Percentiles rank a stretch among this genome's conserved stretches.
Evolutionary conservation across 176 grass and related monocot genomes (phyloP).

Genomic region (Phoenix roebelenii): DNA sequence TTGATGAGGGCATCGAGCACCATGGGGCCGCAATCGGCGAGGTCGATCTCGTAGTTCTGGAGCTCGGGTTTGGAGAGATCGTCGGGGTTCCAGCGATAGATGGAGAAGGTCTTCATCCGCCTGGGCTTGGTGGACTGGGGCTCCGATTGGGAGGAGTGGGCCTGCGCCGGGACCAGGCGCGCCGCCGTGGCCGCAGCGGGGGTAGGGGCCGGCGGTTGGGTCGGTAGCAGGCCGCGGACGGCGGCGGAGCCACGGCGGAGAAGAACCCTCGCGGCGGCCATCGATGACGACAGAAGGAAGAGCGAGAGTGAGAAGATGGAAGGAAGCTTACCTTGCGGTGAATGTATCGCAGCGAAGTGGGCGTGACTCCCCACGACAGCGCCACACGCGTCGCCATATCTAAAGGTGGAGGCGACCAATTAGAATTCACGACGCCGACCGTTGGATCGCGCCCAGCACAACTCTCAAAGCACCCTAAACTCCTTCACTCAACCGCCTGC

Average conservation of each 20-base stretch:
- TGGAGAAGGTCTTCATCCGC: conserved; percentile 79
- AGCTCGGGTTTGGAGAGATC: conserved; percentile 73
- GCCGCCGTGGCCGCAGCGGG: background rate
- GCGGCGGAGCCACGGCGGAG: conserved; percentile 42
- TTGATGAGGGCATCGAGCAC: conserved; percentile 6
- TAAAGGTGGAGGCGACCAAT: no score
- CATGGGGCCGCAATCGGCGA: conserved; percentile 58
- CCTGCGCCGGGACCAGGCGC: background rate
- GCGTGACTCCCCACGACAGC: no score
- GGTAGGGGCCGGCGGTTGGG: conserved; percentile 14
- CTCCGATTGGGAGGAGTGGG: background rate
- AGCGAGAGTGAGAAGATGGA: background rate
- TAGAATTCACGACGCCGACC: no score
- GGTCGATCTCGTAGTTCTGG: conserved; percentile 71
- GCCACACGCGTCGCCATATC: no score
- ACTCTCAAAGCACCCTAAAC: no score
- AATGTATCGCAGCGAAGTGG: no score
- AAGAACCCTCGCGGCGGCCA: conserved; percentile 27
- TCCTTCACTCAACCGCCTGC: no score
- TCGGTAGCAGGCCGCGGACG: conserved; percentile 42
- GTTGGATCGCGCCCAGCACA: no score
- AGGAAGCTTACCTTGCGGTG: background rate
- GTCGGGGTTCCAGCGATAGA: conserved; percentile 96
- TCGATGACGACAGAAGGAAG: background rate
- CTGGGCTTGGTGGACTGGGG: background rate